Base-by-base conservation (phyloP, 441 rosid species). In the Syzygium syzygioides region DNA sequence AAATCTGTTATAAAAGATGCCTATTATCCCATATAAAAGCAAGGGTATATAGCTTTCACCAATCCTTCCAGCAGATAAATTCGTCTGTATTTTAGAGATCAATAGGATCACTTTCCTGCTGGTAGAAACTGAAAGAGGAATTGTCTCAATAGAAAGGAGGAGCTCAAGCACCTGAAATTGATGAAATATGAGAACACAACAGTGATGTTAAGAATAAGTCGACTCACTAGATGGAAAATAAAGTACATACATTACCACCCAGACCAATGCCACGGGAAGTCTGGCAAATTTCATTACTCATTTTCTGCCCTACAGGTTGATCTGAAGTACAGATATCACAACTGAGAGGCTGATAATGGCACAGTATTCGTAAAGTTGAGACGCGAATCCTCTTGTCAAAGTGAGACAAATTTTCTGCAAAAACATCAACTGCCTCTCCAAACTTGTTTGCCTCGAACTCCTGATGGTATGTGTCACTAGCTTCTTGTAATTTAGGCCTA, bases 281-380 rank as follows among this genome's bases (percentile, higher is more conserved):
- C 85, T 80, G 91, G 80, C 92, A 90, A 91, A 86, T 94, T 90
- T 94, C 97, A 86, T 91, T 89, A 92, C 92, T 93, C 93, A 92
- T 90, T 90, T 92, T 94, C 92, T 92, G 93, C 91, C 89, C 92
- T 53, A 93, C 91, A 55, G 88, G 93, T 89, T 90, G 94, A 91
- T 95, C 94, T 32, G 89, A 79, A 15, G 87, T 52, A 89, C 90
- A 91, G 53, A 84, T 88, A 90, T 88, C 90, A 89, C 86, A 85
- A 50, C 88, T 86, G 60, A 87, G 86, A 76, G 92, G 92, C 89
- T 94, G 96, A 90, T 93, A 94, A 90, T 97, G 98, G 92, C 95
- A 95, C 94, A 97, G 92, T 91, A 97, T 94, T 93, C 93, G 95
- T 86, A 98, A 93, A 87, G 98, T 97, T 90, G 95, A 50, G 91